Evolutionary conservation across 768 basidiomycete species (phyloP), one percentile per base, ranked within the genome.

Genomic region (Psilocybe subaeruginosa): DNA sequence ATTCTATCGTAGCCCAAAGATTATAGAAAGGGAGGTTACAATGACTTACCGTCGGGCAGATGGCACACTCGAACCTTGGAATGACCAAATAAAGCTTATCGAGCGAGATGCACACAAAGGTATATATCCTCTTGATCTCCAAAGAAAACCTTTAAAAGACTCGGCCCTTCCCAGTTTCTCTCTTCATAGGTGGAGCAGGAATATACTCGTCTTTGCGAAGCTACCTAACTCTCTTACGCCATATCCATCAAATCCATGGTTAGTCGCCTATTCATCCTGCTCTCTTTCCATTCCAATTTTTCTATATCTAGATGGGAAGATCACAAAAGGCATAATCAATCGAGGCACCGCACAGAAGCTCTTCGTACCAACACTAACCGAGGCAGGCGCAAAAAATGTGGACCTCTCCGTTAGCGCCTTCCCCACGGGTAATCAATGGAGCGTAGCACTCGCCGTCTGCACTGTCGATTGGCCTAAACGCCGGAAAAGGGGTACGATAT

Each of bases 181-280:
- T 70, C 3, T 59, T 68, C 39, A 61, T 76, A 16, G 75, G 72
- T 4, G 75, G 74, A 47, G 63, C 70, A 4, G 74, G 74, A 2
- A 35, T 73, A 3, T 74, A 72, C 51, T 61, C 66, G 8, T 68
- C 75, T 4, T 35, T 71, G 11, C 63, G 64, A 3, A 74, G 74
- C 58, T 76, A 76, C 57, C 65, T 76, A 16, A 58, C 66, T 1
- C 57, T 77, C n/a, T 59, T 76, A 8, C 72, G 73, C 3, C 74
- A 78, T 49, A 46, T 76, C 6, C 69, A 76, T 0, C 72, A 73
- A 51, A 65, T 74, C 12, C 58, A 73, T 59, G 66, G 73, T 72
- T 5, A 19, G 23, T 23, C 23, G 23, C 23, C 23, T 57, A 16
- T 58, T 16, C 17, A 51, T 19, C 23, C 12, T 11, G 39, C 1